A percentile compares a stretch with the other conserved stretches of the same genome.
Evolutionary conservation across 2,329 filamentous ascomycete species (phyloP).

Genomic region (Bipolaris zeicola): DNA sequence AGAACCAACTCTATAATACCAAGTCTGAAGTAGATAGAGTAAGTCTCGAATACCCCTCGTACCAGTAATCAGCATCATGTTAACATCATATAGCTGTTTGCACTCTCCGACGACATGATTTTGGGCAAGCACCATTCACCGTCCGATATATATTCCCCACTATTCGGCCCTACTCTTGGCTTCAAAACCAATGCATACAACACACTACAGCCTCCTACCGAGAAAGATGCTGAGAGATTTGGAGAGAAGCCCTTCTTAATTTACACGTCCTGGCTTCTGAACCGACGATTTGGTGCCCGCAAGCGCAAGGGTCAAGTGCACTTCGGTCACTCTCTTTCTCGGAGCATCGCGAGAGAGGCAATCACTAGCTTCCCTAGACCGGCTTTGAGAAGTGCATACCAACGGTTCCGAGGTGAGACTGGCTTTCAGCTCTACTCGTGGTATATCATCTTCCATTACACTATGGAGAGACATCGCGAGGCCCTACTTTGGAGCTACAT

Average conservation of each 20-base stretch:
- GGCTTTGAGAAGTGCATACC: constrained; percentile 48
- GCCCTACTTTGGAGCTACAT: constrained; percentile 53
- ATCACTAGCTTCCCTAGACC: constrained; percentile 52
- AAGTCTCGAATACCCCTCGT: not conserved
- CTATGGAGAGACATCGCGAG: constrained; percentile 53
- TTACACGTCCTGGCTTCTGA: constrained; percentile 54
- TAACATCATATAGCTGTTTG: constrained; percentile 37
- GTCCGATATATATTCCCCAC: constrained; percentile 53
- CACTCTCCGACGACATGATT: constrained; percentile 55
- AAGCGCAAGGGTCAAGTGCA: constrained; percentile 53
- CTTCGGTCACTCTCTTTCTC: constrained; percentile 52
- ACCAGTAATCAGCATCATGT: not conserved
- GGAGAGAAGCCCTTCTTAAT: constrained; percentile 54
- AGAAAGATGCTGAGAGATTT: constrained; percentile 43
- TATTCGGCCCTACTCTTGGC: constrained; percentile 52
- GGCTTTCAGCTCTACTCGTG: constrained; percentile 54
- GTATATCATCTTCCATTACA: constrained; percentile 53
- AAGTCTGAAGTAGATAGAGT: constrained; percentile 37
- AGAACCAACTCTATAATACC: constrained; percentile 53
- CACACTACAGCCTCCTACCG: constrained; percentile 44
- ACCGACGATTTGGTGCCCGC: constrained; percentile 54
- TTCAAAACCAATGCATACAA: constrained; percentile 54
- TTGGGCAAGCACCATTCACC: constrained; percentile 51
- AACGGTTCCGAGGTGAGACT: constrained; percentile 52
- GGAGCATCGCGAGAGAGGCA: constrained; percentile 49